Evolutionary conservation across 768 basidiomycete genomes (phyloP), one percentile per base, ranked within the genome.

Genomic region (Pleurotus giganteus): DNA sequence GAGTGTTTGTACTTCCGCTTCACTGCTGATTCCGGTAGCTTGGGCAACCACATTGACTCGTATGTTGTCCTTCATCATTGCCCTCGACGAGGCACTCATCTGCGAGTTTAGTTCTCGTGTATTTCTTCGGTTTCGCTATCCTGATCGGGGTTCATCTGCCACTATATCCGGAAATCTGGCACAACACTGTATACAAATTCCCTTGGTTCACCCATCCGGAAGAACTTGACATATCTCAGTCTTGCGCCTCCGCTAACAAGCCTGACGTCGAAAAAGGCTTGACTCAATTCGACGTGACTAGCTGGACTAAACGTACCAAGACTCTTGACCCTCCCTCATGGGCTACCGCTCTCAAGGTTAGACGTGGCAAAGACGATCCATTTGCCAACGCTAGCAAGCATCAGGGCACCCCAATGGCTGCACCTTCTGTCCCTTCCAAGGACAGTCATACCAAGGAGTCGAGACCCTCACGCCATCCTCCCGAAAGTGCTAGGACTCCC

Each of bases 361-460:
- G 79, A 37, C 83, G 86, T 32, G 86, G 85, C 2, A 66, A 82
- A 12, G 85, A 86, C 58, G 59, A 60, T 4, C 86, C 86, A 1
- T 87, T 86, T 61, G 58, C 61, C 31, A 57, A 58, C 15, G 26
- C 21, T 29, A 21, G 28, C 8, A 37, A 21, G 13, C 47, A 37
- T 58, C 60, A 69, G 53, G 50, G 60, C 59, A 42, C 64, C 55
- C 29, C 62, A 31, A 47, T 34, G n/a, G 32, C 26, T 37, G 49
- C 49, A 13, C 49, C 31, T 15, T 51, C 34, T 15, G 34, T 51
- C 6, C 49, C 49, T 23, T 12, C 15, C 4, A 51, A 34, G 49
- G 49, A 34, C 34, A 11, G 21, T 21, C 11, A 24, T 15, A 27
- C n/a, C n/a, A n/a, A n/a, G n/a, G n/a, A n/a, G n/a, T 49, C 26